phyloP scores from a whole-genome alignment of 495 filamentous ascomycete genomes.

The Hypoxylon intermedium region DNA sequence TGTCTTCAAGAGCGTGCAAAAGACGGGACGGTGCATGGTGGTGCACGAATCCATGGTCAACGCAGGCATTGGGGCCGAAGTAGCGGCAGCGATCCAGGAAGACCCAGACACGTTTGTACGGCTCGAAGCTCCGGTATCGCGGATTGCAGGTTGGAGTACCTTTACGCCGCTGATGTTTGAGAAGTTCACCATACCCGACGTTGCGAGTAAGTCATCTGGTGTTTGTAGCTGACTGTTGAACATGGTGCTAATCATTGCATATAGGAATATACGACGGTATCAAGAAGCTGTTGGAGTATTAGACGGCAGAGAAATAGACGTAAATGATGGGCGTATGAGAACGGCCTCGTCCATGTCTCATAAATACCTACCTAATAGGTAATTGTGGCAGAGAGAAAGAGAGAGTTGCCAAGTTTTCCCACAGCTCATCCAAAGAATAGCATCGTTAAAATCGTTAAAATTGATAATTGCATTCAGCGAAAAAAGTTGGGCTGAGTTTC shows the following conservation, averaged over 20 bases:
- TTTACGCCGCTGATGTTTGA: conserved; percentile 86
- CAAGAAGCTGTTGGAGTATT: conserved; percentile 56
- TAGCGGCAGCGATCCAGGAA: conserved; percentile 91
- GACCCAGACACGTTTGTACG: conserved; percentile 78
- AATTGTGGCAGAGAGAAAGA: too few relatives aligned
- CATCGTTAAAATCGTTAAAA: too few relatives aligned
- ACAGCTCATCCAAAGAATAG: not conserved
- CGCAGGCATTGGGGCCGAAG: conserved; percentile 90
- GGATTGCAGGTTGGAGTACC: conserved; percentile 90
- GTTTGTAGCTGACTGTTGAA: conserved; percentile 31
- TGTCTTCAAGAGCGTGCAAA: conserved; percentile 81
- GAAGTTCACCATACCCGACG: conserved; percentile 87
- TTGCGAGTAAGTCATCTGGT: conserved; percentile 73
- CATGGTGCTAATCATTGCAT: not conserved
- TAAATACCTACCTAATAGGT: too few relatives aligned
- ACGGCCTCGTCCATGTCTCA: too few relatives aligned
- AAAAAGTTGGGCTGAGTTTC: conserved; percentile 1
- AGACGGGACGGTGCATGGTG: conserved; percentile 88
- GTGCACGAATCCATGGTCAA: conserved; percentile 98
- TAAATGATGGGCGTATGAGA: conserved; percentile 1
- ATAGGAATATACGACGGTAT: conserved; percentile 63
- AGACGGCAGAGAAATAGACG: not conserved
- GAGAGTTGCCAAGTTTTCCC: not conserved
- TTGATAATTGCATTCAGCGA: too few relatives aligned
- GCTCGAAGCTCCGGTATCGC: conserved; percentile 89